phyloP scores from a whole-genome alignment of 164 flowering plant species.

The Houttuynia cordata region DNA sequence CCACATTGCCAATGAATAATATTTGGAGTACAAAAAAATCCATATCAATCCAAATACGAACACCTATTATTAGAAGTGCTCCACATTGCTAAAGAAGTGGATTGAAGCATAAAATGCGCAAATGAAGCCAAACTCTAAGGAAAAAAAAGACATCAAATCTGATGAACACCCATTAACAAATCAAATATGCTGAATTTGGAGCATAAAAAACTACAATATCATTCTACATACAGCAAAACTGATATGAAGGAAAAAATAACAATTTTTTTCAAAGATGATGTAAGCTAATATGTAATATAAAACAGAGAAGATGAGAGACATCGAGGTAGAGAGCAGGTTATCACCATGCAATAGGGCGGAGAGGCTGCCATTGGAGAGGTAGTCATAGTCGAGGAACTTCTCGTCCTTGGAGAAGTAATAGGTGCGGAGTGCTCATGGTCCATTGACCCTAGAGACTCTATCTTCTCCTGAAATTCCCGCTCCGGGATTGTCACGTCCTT shows the following conservation, averaged over 20 bases:
- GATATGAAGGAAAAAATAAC: too few relatives aligned
- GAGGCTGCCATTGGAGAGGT: slow-evolving; percentile 88
- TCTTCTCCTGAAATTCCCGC: slow-evolving; percentile 68
- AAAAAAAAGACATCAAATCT: slow-evolving; percentile 5
- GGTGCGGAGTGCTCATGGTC: slow-evolving; percentile 62
- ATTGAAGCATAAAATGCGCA: not conserved
- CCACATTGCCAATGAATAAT: too few relatives aligned
- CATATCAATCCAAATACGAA: too few relatives aligned
- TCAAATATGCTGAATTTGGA: too few relatives aligned
- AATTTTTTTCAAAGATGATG: too few relatives aligned
- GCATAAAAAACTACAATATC: too few relatives aligned
- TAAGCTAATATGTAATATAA: not conserved
- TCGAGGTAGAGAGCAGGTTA: slow-evolving; percentile 7
- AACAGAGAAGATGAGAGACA: slow-evolving; percentile 1
- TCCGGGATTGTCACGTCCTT: too few relatives aligned
- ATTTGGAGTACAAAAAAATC: too few relatives aligned
- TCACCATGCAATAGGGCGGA: slow-evolving; percentile 95
- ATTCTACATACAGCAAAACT: too few relatives aligned
- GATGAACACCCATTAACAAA: too few relatives aligned
- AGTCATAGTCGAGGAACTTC: slow-evolving; percentile 88
- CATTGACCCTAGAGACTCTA: slow-evolving; percentile 56
- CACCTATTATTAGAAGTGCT: too few relatives aligned
- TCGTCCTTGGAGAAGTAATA: slow-evolving; percentile 66
- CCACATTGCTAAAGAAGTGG: too few relatives aligned
- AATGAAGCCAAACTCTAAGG: not conserved